Percentiles rank a stretch among this genome's conserved stretches.
Conservation (phyloP, 352 stramenopile species). For the Blastocystis sp. region DNA sequence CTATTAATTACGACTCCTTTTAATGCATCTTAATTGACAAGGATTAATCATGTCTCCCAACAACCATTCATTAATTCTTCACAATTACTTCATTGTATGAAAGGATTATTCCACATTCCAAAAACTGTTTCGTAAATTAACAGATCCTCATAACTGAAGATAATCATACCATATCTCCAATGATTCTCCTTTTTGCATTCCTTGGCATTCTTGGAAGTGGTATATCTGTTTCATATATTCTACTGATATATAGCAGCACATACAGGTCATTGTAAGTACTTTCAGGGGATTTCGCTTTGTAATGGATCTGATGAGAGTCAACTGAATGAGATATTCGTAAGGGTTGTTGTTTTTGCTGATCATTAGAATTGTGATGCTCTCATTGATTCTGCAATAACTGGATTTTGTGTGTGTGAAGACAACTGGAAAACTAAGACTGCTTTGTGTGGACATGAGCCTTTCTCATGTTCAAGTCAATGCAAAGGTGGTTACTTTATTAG, state of each 20-base stretch:
- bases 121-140: background rate
- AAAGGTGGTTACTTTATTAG: background rate
- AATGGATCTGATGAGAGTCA: background rate
- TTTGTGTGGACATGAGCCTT: background rate
- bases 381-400: slow-evolving; percentile 32
- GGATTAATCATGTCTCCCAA: background rate
- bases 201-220: background rate
- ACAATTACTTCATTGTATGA: background rate
- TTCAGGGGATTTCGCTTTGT: background rate
- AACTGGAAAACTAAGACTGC: slow-evolving; percentile 19
- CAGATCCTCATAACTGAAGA: background rate
- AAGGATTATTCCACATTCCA: background rate
- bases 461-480: slow-evolving; percentile 19
- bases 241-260: background rate
- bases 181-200: background rate
- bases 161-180: no score
- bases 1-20: background rate
- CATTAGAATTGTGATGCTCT: background rate
- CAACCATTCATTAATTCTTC: background rate
- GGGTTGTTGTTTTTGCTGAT: background rate
- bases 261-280: slow-evolving; percentile 7
- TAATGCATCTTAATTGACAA: background rate
- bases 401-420: slow-evolving; percentile 43
- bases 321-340: background rate
- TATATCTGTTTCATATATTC: background rate